These are phyloP conservation scores for Agaricales sp. DNA, from an alignment of 1,284 basidiomycete species.

Conservation along the genomic window DNA sequence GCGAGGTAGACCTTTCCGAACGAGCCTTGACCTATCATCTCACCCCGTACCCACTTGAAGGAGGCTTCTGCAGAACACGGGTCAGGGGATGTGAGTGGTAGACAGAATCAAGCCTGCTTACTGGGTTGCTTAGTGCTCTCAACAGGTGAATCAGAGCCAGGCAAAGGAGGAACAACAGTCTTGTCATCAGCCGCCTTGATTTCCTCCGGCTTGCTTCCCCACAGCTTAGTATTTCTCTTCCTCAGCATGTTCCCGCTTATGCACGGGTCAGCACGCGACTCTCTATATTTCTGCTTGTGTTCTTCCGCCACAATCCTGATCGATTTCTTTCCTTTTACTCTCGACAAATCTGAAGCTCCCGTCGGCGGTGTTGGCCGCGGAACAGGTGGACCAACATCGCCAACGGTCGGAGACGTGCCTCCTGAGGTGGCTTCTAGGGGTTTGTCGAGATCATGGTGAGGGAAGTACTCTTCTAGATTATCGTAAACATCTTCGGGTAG, in stretches of 20 bases:
- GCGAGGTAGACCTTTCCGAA: conserved; percentile 96
- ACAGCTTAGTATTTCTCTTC: conserved; percentile 89
- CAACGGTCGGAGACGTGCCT: conserved; percentile 65
- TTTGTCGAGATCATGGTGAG: conserved; percentile 91
- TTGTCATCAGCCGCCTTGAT: conserved; percentile 67
- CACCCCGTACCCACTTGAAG: conserved; percentile 98
- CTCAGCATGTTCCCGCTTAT: conserved; percentile 45
- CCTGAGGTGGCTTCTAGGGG: conserved; percentile 82
- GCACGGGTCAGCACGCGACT: conserved; percentile 39
- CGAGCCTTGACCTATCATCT: conserved; percentile 94
- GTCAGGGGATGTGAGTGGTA: conserved; percentile 10
- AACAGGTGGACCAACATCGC: conserved; percentile 37
- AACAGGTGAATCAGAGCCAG: conserved; percentile 38
- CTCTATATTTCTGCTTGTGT: conserved; percentile 61
- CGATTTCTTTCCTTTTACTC: conserved; percentile 63
- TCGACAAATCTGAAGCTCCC: conserved; percentile 29
- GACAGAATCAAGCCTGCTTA: conserved; percentile 25
- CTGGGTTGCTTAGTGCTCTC: conserved; percentile 41
- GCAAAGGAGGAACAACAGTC: conserved; percentile 25
- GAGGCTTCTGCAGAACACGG: conserved; percentile 45
- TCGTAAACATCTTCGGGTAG: conserved; percentile 92
- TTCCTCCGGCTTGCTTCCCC: conserved; percentile 91
- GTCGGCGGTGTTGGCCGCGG: conserved; percentile 19
- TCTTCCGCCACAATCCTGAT: conserved; percentile 89
- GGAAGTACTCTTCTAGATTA: conserved; percentile 91